Conservation (phyloP, 257 asterid genomes). For the Solanum megistacrolobum region DNA sequence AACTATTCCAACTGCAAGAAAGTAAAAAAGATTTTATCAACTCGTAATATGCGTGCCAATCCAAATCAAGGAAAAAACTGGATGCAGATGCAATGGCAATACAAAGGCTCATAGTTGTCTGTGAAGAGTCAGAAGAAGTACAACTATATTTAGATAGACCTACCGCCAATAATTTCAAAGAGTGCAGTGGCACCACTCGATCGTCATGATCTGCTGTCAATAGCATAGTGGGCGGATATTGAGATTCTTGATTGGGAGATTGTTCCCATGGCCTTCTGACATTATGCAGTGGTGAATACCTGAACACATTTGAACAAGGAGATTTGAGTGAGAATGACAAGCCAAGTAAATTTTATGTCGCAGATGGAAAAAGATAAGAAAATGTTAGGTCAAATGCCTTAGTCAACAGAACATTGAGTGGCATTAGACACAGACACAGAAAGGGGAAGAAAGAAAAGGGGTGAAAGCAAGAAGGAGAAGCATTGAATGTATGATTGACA, state of each 20-base stretch:
- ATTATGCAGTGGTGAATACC: conserved; percentile 94
- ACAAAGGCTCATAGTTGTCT: background rate
- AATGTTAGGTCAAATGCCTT: background rate
- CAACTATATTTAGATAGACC: background rate
- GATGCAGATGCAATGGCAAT: background rate
- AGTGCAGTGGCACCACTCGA: conserved; percentile 96
- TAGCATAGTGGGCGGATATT: conserved; percentile 87
- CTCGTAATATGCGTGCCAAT: background rate
- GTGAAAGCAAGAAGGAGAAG: background rate
- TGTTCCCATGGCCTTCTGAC: conserved; percentile 90
- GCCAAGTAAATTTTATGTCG: background rate
- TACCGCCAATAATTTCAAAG: conserved; percentile 85
- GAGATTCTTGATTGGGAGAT: conserved; percentile 29
- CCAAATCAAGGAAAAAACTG: background rate
- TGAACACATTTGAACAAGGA: conserved; percentile 4
- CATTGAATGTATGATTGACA: background rate
- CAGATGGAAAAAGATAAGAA: background rate
- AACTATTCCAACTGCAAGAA: background rate
- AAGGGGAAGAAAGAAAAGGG: background rate
- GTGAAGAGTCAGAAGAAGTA: background rate
- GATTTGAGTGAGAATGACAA: background rate
- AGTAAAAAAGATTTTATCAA: background rate
- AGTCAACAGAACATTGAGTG: background rate
- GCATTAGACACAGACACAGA: background rate
- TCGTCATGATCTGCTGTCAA: conserved; percentile 98